Percentiles rank a stretch among this genome's conserved stretches.
Conservation (phyloP, 2,329 filamentous ascomycete genomes). For the Pseudogymnoascus sp. region DNA sequence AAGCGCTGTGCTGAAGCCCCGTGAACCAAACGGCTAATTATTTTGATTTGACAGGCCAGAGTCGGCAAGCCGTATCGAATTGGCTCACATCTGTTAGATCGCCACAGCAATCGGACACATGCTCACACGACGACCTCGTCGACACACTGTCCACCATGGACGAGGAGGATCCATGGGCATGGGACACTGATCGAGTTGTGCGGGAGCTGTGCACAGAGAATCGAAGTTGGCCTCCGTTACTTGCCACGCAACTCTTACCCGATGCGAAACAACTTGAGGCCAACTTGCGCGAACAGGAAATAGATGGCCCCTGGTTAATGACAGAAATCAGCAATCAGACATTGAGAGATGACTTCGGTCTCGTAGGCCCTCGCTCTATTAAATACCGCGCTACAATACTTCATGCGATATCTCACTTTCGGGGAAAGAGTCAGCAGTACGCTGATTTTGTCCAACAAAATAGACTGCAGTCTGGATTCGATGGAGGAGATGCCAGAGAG, state of each 20-base stretch:
- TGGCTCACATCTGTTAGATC: neutral
- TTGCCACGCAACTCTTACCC: neutral
- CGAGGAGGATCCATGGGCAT: constrained; percentile 62
- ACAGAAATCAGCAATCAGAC: constrained; percentile 19
- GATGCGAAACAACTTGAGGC: neutral
- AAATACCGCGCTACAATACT: constrained; percentile 6
- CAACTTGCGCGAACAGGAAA: neutral
- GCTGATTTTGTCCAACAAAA: neutral
- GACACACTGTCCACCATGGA: constrained; percentile 23
- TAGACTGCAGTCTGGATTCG: neutral
- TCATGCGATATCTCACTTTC: constrained; percentile 2
- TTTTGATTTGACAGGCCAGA: neutral
- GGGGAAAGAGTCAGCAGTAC: neutral
- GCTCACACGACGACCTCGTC: neutral
- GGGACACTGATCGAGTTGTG: constrained; percentile 63
- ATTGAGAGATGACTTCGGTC: constrained; percentile 22
- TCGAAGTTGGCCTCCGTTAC: constrained; percentile 38
- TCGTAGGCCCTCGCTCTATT: constrained; percentile 16
- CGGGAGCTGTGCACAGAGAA: constrained; percentile 53
- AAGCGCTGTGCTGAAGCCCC: neutral
- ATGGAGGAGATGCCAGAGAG: neutral
- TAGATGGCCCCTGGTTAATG: constrained; percentile 21
- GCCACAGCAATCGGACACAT: neutral
- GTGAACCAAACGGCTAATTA: neutral
- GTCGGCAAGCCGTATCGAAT: constrained; percentile 3